Conservation (phyloP, 2,329 filamentous ascomycete species). For the Stromatinia cepivora region DNA sequence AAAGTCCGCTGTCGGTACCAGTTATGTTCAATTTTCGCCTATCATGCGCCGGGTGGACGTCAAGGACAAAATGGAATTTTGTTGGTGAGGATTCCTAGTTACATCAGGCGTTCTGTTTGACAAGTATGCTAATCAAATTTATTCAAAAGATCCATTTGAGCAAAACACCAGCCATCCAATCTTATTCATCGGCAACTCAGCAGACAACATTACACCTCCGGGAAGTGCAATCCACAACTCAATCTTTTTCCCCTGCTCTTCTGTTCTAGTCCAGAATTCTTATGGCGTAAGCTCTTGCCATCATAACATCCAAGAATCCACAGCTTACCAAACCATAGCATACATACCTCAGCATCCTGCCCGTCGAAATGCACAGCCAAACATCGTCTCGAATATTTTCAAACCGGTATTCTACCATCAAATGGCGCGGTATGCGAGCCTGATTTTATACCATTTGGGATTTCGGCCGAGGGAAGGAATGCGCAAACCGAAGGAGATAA, state of each 20-base stretch:
- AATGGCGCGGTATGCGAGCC: neutral
- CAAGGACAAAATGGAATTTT: constrained; percentile 13
- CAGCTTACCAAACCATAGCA: neutral
- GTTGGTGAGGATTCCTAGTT: neutral
- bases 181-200: constrained; percentile 43
- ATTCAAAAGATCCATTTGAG: constrained; percentile 34
- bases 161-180: constrained; percentile 42
- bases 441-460: neutral
- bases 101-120: neutral
- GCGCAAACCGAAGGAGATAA: neutral
- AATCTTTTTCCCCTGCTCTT: neutral
- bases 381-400: neutral
- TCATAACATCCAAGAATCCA: neutral
- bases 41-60: constrained; percentile 28
- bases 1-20: neutral
- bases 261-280: neutral
- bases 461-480: neutral
- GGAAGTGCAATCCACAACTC: constrained; percentile 33
- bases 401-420: neutral
- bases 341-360: neutral
- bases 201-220: constrained; percentile 43
- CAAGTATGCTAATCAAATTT: neutral
- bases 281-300: neutral
- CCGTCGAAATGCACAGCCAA: constrained; percentile 7
- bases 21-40: constrained; percentile 6